Conservation (phyloP, 2,329 filamentous ascomycete species). For the Colletotrichum plurivorum region DNA sequence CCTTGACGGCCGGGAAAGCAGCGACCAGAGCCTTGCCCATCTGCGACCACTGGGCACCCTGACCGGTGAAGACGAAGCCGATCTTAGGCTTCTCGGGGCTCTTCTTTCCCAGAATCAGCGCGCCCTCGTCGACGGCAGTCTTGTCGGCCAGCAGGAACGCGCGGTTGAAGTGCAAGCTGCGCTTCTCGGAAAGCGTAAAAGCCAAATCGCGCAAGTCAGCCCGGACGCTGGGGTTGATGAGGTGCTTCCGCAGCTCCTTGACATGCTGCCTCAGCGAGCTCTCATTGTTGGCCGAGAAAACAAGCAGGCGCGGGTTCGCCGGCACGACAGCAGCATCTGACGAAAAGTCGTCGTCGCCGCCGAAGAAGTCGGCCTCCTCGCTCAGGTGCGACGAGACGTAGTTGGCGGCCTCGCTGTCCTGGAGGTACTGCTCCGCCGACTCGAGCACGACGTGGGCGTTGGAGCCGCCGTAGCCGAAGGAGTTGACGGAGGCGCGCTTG, state of each 20-base stretch:
- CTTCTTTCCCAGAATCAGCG: constrained; percentile 1
- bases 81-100: neutral
- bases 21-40: constrained; percentile 44
- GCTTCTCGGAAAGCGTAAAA: constrained; percentile 47
- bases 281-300: constrained; percentile 17
- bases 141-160: constrained; percentile 46
- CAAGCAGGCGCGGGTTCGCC: no score
- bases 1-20: constrained; percentile 17
- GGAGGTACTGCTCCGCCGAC: no score
- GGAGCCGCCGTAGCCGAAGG: no score
- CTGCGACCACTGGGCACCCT: constrained; percentile 49
- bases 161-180: constrained; percentile 42
- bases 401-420: no score
- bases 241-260: neutral
- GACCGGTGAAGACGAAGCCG: constrained; percentile 48
- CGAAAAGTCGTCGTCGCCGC: no score
- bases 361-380: no score
- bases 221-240: constrained; percentile 44
- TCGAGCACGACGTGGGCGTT: no score
- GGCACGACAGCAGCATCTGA: no score
- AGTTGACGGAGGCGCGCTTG: no score
- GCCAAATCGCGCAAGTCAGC: constrained; percentile 45
- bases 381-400: no score
- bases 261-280: constrained; percentile 1
- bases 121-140: neutral